Evolutionary conservation across 1,284 basidiomycete genomes (phyloP), one percentile per base, ranked within the genome.

Genomic region (Phellopilus nigrolimitatus): DNA sequence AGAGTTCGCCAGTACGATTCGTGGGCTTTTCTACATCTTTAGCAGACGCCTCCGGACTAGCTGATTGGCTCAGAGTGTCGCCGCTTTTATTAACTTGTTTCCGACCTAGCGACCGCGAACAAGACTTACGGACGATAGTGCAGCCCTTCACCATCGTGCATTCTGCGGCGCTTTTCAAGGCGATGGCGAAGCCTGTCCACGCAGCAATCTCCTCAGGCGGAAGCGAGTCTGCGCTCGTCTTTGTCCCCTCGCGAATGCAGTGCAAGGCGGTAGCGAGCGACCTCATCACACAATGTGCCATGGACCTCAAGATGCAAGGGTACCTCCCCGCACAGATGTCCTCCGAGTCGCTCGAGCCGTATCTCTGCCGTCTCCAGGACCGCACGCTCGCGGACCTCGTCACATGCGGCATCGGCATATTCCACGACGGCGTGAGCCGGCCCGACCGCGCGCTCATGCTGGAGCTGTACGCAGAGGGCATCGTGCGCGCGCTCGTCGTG

Each of bases 171-270:
- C 73, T 98, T 24, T 87, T 95, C 69, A 95, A 95, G 62, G 79
- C 85, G 1, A 97, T 99, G 88, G 79, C 88, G 43, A 97, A 95
- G 66, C 94, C 97, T 3, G 84, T 87, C 0, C 92, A 95, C 64
- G 69, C 80, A 10, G 82, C 77, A 27, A 80, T 89, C 55, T 68
- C 66, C 39, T 65, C 69, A 10, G 68, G 67, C 2, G 61, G 65
- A 1, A 71, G 72, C 0, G 76, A 78, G 44, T 71, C 76, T 1
- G 80, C 85, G 0, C 78, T 99, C 57, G 73, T 97, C n/a, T 95
- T 99, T 65, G 89, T 95, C 0, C 91, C 97, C 3, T 94, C 93
- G 17, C 78, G 83, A 15, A 71, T 71, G n/a, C 90, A 94, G 59
- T 94, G 91, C 61, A 72, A 75, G n/a, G 64, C 74, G 1, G 80